Percentiles rank a stretch among this genome's conserved stretches.
phyloP scores from a whole-genome alignment of 1,139 yeast species.

The Magnusiomyces tetraspermus region DNA sequence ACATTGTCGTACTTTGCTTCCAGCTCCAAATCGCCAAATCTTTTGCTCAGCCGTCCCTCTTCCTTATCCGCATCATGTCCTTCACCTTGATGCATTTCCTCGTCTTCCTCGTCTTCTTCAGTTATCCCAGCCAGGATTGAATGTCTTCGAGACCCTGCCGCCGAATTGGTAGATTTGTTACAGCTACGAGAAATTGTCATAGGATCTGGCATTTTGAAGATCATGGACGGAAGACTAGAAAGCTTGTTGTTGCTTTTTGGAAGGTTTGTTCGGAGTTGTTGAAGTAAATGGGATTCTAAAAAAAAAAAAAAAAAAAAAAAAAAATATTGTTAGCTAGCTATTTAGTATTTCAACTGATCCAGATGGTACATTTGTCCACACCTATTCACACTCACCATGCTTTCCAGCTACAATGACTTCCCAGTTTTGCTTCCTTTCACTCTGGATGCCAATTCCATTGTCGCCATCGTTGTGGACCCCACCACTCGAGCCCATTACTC shows the following conservation, averaged over 20 bases:
- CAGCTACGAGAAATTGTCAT: conserved; percentile 5
- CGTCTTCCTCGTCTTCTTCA: too few species aligned
- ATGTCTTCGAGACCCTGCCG: too few species aligned
- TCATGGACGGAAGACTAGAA: neutral
- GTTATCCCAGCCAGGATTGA: too few species aligned
- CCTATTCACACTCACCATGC: neutral
- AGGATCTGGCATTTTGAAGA: neutral
- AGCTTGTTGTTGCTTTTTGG: neutral
- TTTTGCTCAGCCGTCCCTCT: too few species aligned
- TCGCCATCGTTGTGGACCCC: conserved; percentile 29
- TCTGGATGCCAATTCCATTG: conserved; percentile 19
- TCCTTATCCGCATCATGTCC: too few species aligned
- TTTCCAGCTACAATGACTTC: conserved; percentile 30
- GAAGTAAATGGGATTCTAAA: neutral
- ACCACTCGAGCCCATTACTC: neutral
- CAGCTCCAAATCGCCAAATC: too few species aligned
- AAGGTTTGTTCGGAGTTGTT: neutral
- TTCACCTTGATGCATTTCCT: too few species aligned
- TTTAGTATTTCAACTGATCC: neutral
- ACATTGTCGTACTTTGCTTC: too few species aligned
- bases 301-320: neutral
- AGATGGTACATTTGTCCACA: neutral
- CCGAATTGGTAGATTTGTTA: too few species aligned
- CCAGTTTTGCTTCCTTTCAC: conserved; percentile 23
- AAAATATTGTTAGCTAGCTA: neutral